phyloP scores from a whole-genome alignment of 148 eudicot genomes.

The Cornus kousa region DNA sequence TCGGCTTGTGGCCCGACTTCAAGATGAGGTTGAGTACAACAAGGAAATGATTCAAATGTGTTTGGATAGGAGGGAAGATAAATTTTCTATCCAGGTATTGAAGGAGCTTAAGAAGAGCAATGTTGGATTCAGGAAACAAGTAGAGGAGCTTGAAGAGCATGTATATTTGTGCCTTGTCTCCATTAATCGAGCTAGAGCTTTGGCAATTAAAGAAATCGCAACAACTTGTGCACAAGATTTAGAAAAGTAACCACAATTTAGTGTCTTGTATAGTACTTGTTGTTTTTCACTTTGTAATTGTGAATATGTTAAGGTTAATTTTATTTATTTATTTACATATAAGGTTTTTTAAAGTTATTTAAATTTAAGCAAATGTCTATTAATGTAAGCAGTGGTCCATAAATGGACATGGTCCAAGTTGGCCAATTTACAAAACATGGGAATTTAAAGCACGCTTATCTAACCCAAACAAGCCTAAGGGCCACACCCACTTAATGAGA shows the following conservation, averaged over 20 bases:
- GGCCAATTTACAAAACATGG: too few relatives aligned
- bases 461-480: too few relatives aligned
- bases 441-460: too few relatives aligned
- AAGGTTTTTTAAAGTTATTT: too few relatives aligned
- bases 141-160: slow-evolving; percentile 59
- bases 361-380: too few relatives aligned
- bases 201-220: slow-evolving; percentile 40
- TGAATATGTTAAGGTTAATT: too few relatives aligned
- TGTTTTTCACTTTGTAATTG: too few relatives aligned
- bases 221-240: neutral
- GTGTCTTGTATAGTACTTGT: neutral
- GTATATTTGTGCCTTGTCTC: slow-evolving; percentile 56
- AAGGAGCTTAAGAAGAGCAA: slow-evolving; percentile 40
- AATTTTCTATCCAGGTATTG: slow-evolving; percentile 28
- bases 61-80: slow-evolving; percentile 40
- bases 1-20: slow-evolving; percentile 32
- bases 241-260: too few relatives aligned
- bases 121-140: slow-evolving; percentile 38
- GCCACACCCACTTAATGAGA: too few relatives aligned
- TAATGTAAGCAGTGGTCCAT: too few relatives aligned
- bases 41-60: slow-evolving; percentile 33
- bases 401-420: too few relatives aligned
- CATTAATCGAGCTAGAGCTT: slow-evolving; percentile 48
- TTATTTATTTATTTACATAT: too few relatives aligned
- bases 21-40: slow-evolving; percentile 41